A percentile compares a stretch with the other conserved stretches of the same genome.
Conservation (phyloP, 2,329 filamentous ascomycete genomes). For the Clathrospora elynae region DNA sequence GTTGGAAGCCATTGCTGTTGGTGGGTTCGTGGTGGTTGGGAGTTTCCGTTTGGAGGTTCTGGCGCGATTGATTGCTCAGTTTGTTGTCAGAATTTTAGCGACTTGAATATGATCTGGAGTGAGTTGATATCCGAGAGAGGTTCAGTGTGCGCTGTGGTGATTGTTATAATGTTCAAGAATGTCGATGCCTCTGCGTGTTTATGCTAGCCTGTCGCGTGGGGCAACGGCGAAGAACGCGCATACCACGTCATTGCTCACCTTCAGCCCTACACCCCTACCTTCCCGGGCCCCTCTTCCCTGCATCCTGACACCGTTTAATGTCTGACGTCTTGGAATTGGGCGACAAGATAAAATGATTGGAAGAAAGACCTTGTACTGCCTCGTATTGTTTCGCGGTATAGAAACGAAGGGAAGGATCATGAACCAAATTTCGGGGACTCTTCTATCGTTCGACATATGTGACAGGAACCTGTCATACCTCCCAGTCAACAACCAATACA, state of each 20-base stretch:
- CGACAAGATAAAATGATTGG: too few species aligned
- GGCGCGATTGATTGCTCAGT: background rate
- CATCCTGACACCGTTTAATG: background rate
- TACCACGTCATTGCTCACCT: constrained; percentile 13
- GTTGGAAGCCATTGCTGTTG: constrained; percentile 60
- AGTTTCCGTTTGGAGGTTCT: constrained; percentile 1
- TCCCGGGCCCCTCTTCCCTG: constrained; percentile 1
- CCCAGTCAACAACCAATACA: too few species aligned
- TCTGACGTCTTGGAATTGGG: background rate
- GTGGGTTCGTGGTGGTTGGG: constrained; percentile 1
- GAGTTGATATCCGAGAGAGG: background rate
- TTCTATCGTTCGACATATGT: too few species aligned
- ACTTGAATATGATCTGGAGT: background rate
- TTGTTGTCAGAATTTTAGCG: background rate
- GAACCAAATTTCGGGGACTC: too few species aligned
- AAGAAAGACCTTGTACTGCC: too few species aligned
- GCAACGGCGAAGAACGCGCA: constrained; percentile 17
- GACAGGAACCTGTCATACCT: too few species aligned
- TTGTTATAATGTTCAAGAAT: constrained; percentile 9
- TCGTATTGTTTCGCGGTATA: too few species aligned
- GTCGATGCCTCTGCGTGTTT: constrained; percentile 10
- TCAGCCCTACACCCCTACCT: constrained; percentile 8
- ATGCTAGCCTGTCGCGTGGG: constrained; percentile 15
- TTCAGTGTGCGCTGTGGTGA: constrained; percentile 7
- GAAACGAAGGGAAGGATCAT: too few species aligned